Percentiles rank a stretch among this genome's conserved stretches.
Evolutionary conservation across 306 rosid genomes (phyloP).

Genomic region (Cicer pinnatifidum): DNA sequence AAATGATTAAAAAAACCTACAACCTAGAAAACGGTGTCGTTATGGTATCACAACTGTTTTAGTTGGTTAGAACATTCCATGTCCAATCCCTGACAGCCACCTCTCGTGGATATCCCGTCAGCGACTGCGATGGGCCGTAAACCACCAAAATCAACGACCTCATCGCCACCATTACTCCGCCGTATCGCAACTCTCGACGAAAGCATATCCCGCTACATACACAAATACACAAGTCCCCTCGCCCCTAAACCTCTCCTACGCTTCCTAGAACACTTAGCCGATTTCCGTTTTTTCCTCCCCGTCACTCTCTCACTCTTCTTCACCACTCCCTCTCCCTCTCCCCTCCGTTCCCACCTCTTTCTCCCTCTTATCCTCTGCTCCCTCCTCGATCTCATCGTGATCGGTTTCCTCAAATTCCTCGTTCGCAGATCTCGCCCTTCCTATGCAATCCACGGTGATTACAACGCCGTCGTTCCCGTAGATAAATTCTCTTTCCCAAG

Average conservation of each 20-base stretch:
- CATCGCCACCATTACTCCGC: constrained; percentile 47
- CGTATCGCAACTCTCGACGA: constrained; percentile 50
- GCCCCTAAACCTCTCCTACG: constrained; percentile 54
- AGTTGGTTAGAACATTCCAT: constrained; percentile 1
- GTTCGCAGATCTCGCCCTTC: constrained; percentile 71
- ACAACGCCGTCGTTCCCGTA: constrained; percentile 61
- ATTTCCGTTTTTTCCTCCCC: constrained; percentile 74
- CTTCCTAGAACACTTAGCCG: constrained; percentile 66
- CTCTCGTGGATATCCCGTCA: not conserved
- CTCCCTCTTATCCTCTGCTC: constrained; percentile 68
- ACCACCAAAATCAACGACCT: constrained; percentile 24
- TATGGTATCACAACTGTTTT: not conserved
- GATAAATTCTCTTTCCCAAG: constrained; percentile 80
- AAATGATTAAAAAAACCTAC: no score
- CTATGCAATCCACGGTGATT: constrained; percentile 53
- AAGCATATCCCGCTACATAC: constrained; percentile 53
- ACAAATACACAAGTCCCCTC: constrained; percentile 47
- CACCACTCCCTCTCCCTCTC: constrained; percentile 46
- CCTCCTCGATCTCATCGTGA: constrained; percentile 64
- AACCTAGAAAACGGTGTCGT: constrained; percentile 20
- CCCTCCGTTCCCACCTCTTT: constrained; percentile 49
- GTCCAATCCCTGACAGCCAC: constrained; percentile 3
- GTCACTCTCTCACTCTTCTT: constrained; percentile 56
- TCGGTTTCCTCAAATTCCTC: constrained; percentile 59
- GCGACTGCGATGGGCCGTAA: constrained; percentile 43